Percentiles rank a stretch among this genome's conserved stretches.
Conservation (phyloP, 1,284 basidiomycete genomes). For the Pseudozyma pruni region DNA sequence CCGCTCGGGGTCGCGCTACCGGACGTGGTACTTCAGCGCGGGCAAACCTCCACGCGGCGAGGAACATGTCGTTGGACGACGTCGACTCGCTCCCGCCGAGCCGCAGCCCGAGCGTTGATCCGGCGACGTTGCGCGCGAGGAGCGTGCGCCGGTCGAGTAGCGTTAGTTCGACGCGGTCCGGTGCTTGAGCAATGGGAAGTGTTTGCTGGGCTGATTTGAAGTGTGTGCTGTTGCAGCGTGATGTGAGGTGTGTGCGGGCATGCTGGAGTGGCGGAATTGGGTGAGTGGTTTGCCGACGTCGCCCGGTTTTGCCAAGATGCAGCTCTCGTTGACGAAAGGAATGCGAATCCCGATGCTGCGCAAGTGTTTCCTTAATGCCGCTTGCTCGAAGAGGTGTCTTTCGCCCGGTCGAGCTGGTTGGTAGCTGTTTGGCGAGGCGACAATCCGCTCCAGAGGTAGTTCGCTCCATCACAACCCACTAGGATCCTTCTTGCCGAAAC, state of each 20-base stretch:
- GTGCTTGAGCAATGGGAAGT: not conserved
- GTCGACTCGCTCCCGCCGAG: slow-evolving; percentile 20
- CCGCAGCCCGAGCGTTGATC: slow-evolving; percentile 37
- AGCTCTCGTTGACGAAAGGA: too few species aligned
- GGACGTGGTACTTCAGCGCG: slow-evolving; percentile 2
- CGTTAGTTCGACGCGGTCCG: not conserved
- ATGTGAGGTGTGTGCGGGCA: not conserved
- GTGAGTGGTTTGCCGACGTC: too few species aligned
- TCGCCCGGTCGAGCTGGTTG: too few species aligned
- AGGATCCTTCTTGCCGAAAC: slow-evolving; percentile 12
- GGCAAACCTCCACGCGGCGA: slow-evolving; percentile 32
- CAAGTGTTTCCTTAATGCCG: too few species aligned
- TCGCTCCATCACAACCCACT: not conserved
- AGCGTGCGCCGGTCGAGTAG: slow-evolving; percentile 12
- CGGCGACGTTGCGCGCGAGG: slow-evolving; percentile 18
- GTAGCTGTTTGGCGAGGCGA: too few species aligned
- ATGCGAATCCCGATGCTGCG: too few species aligned
- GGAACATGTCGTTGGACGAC: slow-evolving; percentile 50
- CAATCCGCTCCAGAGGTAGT: not conserved
- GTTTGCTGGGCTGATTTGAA: not conserved
- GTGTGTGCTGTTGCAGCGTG: not conserved
- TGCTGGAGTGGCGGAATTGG: too few species aligned
- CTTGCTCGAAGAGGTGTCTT: too few species aligned
- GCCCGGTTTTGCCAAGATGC: too few species aligned
- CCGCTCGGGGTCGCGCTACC: not conserved